Conservation (phyloP, 208 protist genomes). For the Porcisia deanei region DNA sequence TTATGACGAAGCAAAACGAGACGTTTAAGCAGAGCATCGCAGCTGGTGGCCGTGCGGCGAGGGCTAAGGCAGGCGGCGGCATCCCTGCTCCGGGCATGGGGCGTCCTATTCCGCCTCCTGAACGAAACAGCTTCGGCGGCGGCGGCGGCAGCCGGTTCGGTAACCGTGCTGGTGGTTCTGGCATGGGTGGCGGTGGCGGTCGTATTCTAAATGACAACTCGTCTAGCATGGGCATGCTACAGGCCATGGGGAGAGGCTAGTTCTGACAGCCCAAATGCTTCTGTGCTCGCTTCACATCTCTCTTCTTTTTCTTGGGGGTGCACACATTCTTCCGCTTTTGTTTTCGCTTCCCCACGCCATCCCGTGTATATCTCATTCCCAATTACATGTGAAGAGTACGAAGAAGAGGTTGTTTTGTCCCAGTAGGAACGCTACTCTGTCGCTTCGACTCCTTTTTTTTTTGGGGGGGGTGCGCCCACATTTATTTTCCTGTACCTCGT, state of each 20-base stretch:
- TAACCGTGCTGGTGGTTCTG: conserved; percentile 20
- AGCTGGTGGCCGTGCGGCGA: conserved; percentile 37
- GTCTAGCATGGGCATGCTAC: conserved; percentile 85
- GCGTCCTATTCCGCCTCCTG: conserved; percentile 5
- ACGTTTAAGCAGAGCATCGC: conserved; percentile 53
- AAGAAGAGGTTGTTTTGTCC: neutral
- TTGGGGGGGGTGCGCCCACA: neutral
- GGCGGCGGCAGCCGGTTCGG: conserved; percentile 37
- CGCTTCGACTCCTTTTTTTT: neutral
- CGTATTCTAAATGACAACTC: conserved; percentile 84
- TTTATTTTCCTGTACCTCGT: neutral
- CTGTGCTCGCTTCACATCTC: neutral
- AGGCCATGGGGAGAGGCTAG: conserved; percentile 82
- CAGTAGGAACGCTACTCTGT: neutral
- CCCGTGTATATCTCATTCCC: neutral
- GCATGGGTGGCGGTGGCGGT: conserved; percentile 30
- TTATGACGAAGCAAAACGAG: conserved; percentile 64
- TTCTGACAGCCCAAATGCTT: neutral
- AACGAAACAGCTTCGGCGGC: conserved; percentile 15
- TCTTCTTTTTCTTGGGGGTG: conserved; percentile 10
- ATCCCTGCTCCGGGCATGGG: conserved; percentile 14
- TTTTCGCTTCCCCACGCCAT: neutral
- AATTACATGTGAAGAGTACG: neutral
- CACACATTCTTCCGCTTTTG: neutral
- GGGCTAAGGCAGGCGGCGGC: conserved; percentile 17